Base-by-base conservation (phyloP, 192 early-diverging fungal genomes). In the Jimgerdemannia flammicorona region DNA sequence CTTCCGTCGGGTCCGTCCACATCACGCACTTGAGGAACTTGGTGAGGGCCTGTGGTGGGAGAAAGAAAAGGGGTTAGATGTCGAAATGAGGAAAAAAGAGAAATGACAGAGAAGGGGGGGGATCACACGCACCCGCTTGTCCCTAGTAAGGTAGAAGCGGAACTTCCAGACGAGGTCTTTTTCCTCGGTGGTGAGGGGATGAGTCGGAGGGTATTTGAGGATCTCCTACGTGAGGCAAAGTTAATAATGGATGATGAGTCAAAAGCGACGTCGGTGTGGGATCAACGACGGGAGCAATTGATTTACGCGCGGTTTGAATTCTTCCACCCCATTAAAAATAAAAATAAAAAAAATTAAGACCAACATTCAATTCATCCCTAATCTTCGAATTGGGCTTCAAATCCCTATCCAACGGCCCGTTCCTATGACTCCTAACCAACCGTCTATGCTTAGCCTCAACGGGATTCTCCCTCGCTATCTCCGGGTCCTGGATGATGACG, bases 161-260 rank as follows among this genome's bases (percentile, higher is more conserved):
- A 97, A 99, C 77, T 98, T 98, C 98, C 98, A 99, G 39, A 99
- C 81, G n/a, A 96, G 75, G 74, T 99, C 95, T 77, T 97, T 97
- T 76, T 98, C 95, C 70, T 93, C 92, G 41, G 89, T 88, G 0
- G 90, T 92, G 14, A 99, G 83, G 41, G 82, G 80, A 70, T 97
- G 90, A 3, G 96, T 95, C 0, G 97, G 97, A 43, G 98, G 96
- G 78, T 98, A 98, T 77, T 90, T 79, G 75, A 99, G 83, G 54
- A 99, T 96, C 78, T 85, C 90, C 94, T 95, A 80, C 29, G 29
- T 29, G 29, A 29, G 29, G 29, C 29, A 29, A 29, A 29, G 29
- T 29, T 29, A 29, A 29, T 29, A 29, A 29, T 29, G 29, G 29
- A 29, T 29, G 29, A 29, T 29, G 29, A 29, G 29, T 29, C 29